Conservation (phyloP, 345 rosid genomes). For the Geranium brycei region DNA sequence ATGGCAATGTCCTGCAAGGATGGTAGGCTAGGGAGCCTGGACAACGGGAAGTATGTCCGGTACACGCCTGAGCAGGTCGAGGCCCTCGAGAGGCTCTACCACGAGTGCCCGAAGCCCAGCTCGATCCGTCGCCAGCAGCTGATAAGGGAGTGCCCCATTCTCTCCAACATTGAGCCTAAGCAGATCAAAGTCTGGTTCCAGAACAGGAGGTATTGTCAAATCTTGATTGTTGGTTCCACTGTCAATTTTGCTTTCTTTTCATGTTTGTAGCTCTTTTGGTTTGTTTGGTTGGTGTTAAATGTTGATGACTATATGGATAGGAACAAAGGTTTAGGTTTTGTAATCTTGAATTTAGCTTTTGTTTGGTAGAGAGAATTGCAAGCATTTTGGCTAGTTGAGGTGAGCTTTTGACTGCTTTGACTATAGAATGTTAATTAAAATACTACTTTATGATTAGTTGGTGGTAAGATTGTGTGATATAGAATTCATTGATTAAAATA, state of each 20-base stretch:
- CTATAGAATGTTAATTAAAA: too few relatives aligned
- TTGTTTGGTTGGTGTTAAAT: background rate
- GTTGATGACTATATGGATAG: background rate
- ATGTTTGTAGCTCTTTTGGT: background rate
- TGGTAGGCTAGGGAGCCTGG: conserved; percentile 58
- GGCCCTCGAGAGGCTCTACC: conserved; percentile 98
- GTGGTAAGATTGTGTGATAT: too few relatives aligned
- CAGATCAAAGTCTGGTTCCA: conserved; percentile 99
- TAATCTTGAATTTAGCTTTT: background rate
- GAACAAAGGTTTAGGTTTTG: background rate
- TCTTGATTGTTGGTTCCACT: background rate
- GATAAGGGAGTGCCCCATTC: conserved; percentile 97
- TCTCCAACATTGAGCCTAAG: conserved; percentile 95
- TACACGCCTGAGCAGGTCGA: conserved; percentile 99
- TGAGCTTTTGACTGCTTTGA: background rate
- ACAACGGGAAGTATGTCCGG: conserved; percentile 95
- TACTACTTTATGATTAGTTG: too few relatives aligned
- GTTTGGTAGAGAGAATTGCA: background rate
- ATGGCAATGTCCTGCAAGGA: conserved; percentile 96
- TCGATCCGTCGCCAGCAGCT: conserved; percentile 97
- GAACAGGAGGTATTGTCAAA: conserved; percentile 61
- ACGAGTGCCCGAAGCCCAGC: conserved; percentile 97
- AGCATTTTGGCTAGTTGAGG: background rate
- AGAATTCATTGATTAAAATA: too few relatives aligned
- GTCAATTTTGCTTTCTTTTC: background rate